Conservation (phyloP, 768 basidiomycete genomes). For the Tricholoma sp. region DNA sequence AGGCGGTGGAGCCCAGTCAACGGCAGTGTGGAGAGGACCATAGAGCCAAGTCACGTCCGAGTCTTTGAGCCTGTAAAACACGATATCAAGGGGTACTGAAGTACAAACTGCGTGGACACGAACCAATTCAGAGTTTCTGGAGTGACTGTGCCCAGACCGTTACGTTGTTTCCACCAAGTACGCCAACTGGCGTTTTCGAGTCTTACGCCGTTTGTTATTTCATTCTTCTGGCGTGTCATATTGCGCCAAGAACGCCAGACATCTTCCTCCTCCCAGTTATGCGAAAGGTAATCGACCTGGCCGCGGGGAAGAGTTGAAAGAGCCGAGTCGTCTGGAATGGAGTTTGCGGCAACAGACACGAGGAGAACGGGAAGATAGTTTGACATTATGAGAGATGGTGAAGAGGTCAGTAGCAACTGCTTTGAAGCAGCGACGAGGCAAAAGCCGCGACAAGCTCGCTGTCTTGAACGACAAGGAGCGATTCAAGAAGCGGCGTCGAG, state of each 20-base stretch:
- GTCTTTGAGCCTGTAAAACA: conserved; percentile 83
- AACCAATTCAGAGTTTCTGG: conserved; percentile 99
- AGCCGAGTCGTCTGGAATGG: conserved; percentile 69
- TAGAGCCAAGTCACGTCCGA: conserved; percentile 99
- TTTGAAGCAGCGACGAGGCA: neutral
- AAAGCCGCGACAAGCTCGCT: neutral
- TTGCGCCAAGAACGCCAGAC: conserved; percentile 98
- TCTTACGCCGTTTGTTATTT: conserved; percentile 90
- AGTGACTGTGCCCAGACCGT: conserved; percentile 89
- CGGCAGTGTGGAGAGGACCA: conserved; percentile 93
- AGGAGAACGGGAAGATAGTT: conserved; percentile 69
- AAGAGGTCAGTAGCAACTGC: conserved; percentile 6
- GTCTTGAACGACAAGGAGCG: neutral
- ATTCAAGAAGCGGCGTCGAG: neutral
- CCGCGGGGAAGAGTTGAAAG: conserved; percentile 82
- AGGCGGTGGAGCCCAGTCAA: conserved; percentile 58
- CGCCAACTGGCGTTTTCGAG: conserved; percentile 99
- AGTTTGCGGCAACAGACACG: conserved; percentile 54
- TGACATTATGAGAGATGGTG: conserved; percentile 38
- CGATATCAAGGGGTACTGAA: conserved; percentile 5
- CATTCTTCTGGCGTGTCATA: conserved; percentile 98
- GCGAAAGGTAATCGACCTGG: conserved; percentile 98
- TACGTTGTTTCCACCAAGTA: conserved; percentile 99
- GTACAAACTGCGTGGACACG: conserved; percentile 22
- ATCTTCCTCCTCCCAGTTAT: conserved; percentile 97